Base-by-base conservation (phyloP, 73 alveolate species). In the Paramecium caudatum region DNA sequence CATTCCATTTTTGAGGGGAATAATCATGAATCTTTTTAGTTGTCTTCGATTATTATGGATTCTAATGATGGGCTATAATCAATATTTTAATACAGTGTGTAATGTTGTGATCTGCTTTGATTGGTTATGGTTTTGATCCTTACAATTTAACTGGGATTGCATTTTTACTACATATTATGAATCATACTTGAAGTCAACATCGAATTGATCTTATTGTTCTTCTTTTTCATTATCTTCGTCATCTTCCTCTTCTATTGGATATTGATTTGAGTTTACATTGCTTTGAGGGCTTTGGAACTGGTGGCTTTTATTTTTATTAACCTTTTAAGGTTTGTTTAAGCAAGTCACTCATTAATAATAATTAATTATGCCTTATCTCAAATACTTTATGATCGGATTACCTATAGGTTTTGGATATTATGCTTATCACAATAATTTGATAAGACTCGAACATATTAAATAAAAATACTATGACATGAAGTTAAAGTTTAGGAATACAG, bases 21-120 rank as follows among this genome's bases (percentile, higher is more conserved):
- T 74, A 74, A 74, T 74, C 88, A 74, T 74, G 88, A 19, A 74
- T 74, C 88, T 74, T 74, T 19, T 21, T 74, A 0, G 41, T 74
- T n/a, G 47, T 8, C 43, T 74, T 27, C 7, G 21, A 10, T 43
- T 37, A 45, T 74, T 37, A 16, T 19, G 88, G 62, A 41, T 74
- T 37, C 43, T 74, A 74, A 43, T 74, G 88, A 74, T 45, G 69
- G 3, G 68, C 88, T 65, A 46, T 3, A 46, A 46, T 46, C 37
- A 21, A 62, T 12, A 32, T 27, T 17, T 25, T 33, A 4, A 65
- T 65, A 65, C 83, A 65, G 34, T 33, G 83, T 32, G 83, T 30
- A 7, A 65, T 33, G 43, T 74, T 74, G 43, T 74, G 88, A 74
- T 74, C 65, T 39, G 88, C 88, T 45, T 74, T 74, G 36, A 74